Percentiles rank a stretch among this genome's conserved stretches.
Conservation (phyloP, 257 asterid genomes). For the Verbena officinalis region DNA sequence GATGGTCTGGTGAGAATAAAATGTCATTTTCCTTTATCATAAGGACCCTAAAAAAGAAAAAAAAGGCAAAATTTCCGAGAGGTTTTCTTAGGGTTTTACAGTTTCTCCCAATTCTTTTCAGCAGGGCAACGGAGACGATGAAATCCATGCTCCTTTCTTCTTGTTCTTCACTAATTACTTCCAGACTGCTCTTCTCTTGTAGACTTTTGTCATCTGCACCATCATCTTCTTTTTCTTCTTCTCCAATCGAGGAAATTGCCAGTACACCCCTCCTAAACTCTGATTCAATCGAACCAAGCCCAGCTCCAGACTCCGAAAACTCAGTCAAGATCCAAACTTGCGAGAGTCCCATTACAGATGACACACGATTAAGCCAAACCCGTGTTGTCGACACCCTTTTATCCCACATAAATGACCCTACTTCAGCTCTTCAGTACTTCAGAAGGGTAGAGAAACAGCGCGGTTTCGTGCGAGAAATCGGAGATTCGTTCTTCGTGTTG, state of each 20-base stretch:
- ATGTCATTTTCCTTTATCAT: too few relatives aligned
- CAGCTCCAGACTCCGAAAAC: slow-evolving; percentile 22
- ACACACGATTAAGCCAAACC: slow-evolving; percentile 26
- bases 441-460: slow-evolving; percentile 41
- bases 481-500: slow-evolving; percentile 65
- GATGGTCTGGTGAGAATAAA: too few relatives aligned
- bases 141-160: slow-evolving; percentile 22
- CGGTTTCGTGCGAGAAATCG: slow-evolving; percentile 45
- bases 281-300: slow-evolving; percentile 12
- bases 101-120: background rate
- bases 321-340: slow-evolving; percentile 29
- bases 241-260: slow-evolving; percentile 15
- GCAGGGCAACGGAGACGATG: slow-evolving; percentile 18
- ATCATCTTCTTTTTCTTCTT: background rate
- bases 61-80: background rate
- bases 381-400: slow-evolving; percentile 51
- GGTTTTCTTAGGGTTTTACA: slow-evolving; percentile 2
- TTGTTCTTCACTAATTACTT: slow-evolving; percentile 14
- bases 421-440: slow-evolving; percentile 55
- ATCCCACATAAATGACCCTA: slow-evolving; percentile 54
- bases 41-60: too few relatives aligned
- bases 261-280: slow-evolving; percentile 2
- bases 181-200: slow-evolving; percentile 18
- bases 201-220: slow-evolving; percentile 27
- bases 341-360: slow-evolving; percentile 27